Conservation (phyloP, 257 asterid species). For the Plectranthus barbatus region DNA sequence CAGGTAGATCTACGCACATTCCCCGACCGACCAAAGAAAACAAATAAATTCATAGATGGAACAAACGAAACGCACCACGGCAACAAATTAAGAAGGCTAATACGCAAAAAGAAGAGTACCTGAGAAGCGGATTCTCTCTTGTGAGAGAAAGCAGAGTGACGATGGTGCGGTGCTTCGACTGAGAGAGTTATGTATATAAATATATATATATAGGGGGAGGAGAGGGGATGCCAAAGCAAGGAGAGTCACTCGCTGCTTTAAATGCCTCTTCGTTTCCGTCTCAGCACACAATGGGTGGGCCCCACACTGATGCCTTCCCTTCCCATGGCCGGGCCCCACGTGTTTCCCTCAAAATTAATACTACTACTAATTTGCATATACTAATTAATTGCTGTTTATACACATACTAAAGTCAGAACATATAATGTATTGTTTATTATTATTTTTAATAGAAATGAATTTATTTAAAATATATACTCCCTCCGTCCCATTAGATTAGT, state of each 20-base stretch:
- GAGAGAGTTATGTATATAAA: not conserved
- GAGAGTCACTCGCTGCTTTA: not conserved
- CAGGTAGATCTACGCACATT: slow-evolving; percentile 22
- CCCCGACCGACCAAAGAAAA: not conserved
- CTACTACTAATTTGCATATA: too few species aligned
- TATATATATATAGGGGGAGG: slow-evolving; percentile 1
- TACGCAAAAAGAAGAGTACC: slow-evolving; percentile 8
- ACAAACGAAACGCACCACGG: not conserved
- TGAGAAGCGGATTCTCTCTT: not conserved
- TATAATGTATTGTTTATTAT: too few species aligned
- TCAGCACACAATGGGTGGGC: too few species aligned
- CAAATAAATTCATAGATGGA: not conserved
- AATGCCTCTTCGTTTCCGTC: slow-evolving; percentile 4
- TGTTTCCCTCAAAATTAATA: too few species aligned
- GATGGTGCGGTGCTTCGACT: not conserved
- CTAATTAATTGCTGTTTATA: too few species aligned
- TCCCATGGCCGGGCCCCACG: too few species aligned
- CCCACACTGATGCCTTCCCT: too few species aligned
- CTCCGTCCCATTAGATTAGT: too few species aligned
- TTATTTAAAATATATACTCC: too few species aligned
- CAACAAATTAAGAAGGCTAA: not conserved
- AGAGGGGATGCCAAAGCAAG: too few species aligned
- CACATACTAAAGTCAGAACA: too few species aligned
- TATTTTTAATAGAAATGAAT: too few species aligned
- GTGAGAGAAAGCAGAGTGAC: not conserved